Percentiles rank a stretch among this genome's conserved stretches.
Evolutionary conservation across 106 monocot genomes (phyloP).

Genomic region (Hemerocallis citrina): DNA sequence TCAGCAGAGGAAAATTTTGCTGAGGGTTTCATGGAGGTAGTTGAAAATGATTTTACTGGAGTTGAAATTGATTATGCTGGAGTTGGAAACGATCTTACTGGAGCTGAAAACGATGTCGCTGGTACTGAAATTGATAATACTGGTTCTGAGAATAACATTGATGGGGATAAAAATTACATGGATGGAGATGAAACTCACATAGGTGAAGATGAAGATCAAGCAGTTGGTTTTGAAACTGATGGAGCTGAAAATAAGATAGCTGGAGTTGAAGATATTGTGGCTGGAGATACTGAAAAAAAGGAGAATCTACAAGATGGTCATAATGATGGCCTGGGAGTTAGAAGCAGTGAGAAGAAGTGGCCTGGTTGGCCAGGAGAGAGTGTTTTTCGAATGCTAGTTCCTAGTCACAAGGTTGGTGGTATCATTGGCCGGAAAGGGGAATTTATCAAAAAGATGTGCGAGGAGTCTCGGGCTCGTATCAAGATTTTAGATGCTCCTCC

Average conservation of each 20-base stretch:
- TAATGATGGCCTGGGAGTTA: constrained; percentile 12
- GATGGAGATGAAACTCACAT: neutral
- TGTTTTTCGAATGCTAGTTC: constrained; percentile 83
- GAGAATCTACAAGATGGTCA: constrained; percentile 8
- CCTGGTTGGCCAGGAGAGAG: constrained; percentile 96
- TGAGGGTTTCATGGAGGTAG: too few relatives aligned
- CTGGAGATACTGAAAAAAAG: constrained; percentile 4
- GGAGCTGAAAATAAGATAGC: neutral
- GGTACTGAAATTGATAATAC: neutral
- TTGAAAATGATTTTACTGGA: neutral
- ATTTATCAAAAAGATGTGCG: constrained; percentile 81
- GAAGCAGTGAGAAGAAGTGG: constrained; percentile 62
- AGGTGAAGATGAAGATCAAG: neutral
- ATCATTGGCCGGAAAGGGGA: constrained; percentile 94
- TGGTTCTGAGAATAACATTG: neutral
- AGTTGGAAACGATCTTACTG: neutral
- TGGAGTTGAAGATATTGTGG: constrained; percentile 1
- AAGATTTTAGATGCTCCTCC: constrained; percentile 86
- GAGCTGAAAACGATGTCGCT: neutral
- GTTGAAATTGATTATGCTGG: neutral
- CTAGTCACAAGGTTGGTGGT: constrained; percentile 72
- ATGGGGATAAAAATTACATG: neutral
- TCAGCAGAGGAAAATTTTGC: constrained; percentile 6
- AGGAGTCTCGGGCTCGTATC: constrained; percentile 84
- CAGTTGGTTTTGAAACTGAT: neutral